Percentiles rank a stretch among this genome's conserved stretches.
phyloP scores from a whole-genome alignment of 495 filamentous ascomycete species.

The Penicillium mononematosum region DNA sequence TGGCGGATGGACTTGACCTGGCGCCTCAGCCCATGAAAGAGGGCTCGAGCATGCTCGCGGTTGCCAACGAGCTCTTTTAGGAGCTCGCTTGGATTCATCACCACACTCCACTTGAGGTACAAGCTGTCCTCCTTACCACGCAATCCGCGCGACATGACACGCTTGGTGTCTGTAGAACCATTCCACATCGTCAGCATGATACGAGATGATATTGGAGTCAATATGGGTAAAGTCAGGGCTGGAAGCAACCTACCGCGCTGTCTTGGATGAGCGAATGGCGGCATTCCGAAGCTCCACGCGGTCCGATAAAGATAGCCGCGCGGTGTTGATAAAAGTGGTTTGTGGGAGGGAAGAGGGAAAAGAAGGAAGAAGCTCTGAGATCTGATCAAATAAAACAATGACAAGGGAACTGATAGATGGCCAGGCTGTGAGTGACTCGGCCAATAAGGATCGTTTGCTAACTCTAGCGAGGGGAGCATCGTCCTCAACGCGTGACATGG shows the following conservation, averaged over 20 bases:
- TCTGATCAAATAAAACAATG: neutral
- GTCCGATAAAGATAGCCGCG: neutral
- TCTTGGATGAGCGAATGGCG: neutral
- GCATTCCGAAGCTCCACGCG: neutral
- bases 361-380: neutral
- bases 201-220: neutral
- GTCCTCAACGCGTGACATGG: too few relatives aligned
- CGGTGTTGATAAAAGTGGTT: neutral
- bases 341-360: too few relatives aligned
- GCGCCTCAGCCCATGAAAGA: slow-evolving; percentile 31
- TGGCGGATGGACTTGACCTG: slow-evolving; percentile 32
- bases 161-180: neutral
- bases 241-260: slow-evolving; percentile 1
- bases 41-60: slow-evolving; percentile 14
- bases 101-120: slow-evolving; percentile 23
- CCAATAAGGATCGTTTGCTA: neutral
- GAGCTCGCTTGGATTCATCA: slow-evolving; percentile 19
- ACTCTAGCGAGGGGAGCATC: neutral
- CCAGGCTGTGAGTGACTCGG: neutral
- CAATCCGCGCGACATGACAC: neutral
- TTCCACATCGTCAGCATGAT: neutral
- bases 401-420: neutral
- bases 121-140: slow-evolving; percentile 19
- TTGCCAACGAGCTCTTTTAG: slow-evolving; percentile 28
- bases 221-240: neutral